Base-by-base conservation (phyloP, 805 yeast genomes). In the Saturnispora ahearnii region DNA sequence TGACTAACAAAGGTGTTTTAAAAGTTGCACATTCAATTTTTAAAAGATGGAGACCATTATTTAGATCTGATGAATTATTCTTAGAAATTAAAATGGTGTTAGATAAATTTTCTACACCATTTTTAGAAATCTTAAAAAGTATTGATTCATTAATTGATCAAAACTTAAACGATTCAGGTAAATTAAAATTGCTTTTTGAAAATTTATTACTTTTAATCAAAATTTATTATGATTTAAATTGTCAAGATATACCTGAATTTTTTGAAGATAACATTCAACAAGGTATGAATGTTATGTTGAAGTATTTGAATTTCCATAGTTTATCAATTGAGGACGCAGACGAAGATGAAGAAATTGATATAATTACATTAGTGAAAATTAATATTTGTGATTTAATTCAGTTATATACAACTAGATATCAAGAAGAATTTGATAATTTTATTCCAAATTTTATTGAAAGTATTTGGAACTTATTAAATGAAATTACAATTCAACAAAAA, bases 201-300 rank as follows among this genome's bases (percentile, higher is more conserved):
- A 86, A 84, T 50, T 66, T 90, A 57, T 69, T 84, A 46, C 67
- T 89, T 22, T 72, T 90, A 48, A 67, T 84, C 33, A 91, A 93
- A 63, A 78, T 95, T 34, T 95, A 87, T 67, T 88, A 81, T 63
- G 99, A 93, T 64, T 78, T 93, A 60, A 93, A 93, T 65, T 91
- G 97, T 67, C 99, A 95, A 69, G 99, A 93, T 67, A 84, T 93
- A 48, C 99, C 99, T 1, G 99, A 90, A 67, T 93, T 91, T 62
- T 93, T 93, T 63, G 99, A 95, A 68, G 98, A 93, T 67, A 78
- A 93, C 63, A 69, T 93, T 65, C 70, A 74, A 38, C 70, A 68
- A 15, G 89, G 95, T 48, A 87, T 95, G 93, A 73, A 73, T 5
- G 77, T 90, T 29, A 72, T 90, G 57, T 95, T 88, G 63, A 86